phyloP scores from a whole-genome alignment of 2,329 filamentous ascomycete species.

The Chalara sp. region DNA sequence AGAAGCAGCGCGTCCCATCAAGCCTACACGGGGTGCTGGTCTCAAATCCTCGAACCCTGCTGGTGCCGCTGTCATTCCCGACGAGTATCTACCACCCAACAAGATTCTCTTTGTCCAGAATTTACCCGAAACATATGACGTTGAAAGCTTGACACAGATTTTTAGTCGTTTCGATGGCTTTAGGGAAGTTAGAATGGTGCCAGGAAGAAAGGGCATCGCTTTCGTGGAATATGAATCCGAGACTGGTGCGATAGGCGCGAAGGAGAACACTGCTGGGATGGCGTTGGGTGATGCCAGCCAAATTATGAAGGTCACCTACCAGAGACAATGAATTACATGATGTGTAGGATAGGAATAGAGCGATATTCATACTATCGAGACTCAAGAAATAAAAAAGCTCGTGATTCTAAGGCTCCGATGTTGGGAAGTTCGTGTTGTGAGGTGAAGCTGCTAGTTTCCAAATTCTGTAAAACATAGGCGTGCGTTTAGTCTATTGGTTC shows the following conservation, averaged over 20 bases:
- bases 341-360: constrained; percentile 1
- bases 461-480: too few species aligned
- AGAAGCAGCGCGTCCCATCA: constrained; percentile 49
- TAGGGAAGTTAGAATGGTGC: constrained; percentile 84
- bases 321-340: constrained; percentile 59
- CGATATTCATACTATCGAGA: background rate
- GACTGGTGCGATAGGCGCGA: constrained; percentile 82
- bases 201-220: constrained; percentile 78
- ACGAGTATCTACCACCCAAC: constrained; percentile 96
- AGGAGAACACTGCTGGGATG: constrained; percentile 88
- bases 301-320: constrained; percentile 91
- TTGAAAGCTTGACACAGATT: constrained; percentile 70
- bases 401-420: too few species aligned
- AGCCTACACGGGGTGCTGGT: constrained; percentile 63
- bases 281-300: constrained; percentile 66
- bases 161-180: constrained; percentile 92
- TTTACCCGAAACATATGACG: constrained; percentile 77
- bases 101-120: constrained; percentile 95
- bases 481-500: too few species aligned
- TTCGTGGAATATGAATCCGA: constrained; percentile 96
- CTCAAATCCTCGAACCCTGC: constrained; percentile 69
- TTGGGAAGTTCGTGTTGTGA: too few species aligned
- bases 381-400: too few species aligned
- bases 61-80: constrained; percentile 71
- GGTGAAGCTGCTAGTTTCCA: too few species aligned